These are phyloP conservation scores for Candida albicans DNA, from an alignment of 1,139 yeast genomes.

Conservation along the genomic window DNA sequence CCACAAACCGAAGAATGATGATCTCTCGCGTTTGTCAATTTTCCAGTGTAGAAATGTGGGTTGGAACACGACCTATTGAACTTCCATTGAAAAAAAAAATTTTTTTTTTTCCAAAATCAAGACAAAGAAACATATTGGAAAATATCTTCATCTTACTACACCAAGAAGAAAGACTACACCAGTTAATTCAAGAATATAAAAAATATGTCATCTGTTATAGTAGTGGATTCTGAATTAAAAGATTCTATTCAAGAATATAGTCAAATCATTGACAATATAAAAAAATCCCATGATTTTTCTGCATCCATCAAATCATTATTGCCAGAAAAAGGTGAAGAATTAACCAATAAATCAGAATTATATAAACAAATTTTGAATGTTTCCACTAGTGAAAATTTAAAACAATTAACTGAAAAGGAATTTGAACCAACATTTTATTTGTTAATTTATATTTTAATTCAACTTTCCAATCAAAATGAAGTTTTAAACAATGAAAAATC, in stretches of 20 bases:
- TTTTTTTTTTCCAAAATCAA: too few species aligned
- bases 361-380: constrained; percentile 27
- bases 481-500: constrained; percentile 30
- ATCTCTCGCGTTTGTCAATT: too few species aligned
- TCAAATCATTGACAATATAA: constrained; percentile 37
- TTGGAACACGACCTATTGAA: too few species aligned
- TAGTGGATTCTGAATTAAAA: constrained; percentile 46
- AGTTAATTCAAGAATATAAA: background rate
- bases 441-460: constrained; percentile 36
- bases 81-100: too few species aligned
- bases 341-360: constrained; percentile 31
- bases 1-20: too few species aligned
- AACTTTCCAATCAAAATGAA: constrained; percentile 26
- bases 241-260: constrained; percentile 45
- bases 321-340: constrained; percentile 23
- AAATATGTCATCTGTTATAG: constrained; percentile 46
- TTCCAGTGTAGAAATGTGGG: too few species aligned
- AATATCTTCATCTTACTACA: background rate
- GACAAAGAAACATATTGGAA: too few species aligned
- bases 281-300: constrained; percentile 30
- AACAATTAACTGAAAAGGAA: constrained; percentile 43
- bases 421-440: constrained; percentile 49
- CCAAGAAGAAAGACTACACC: background rate
- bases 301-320: constrained; percentile 26
- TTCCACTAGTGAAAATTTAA: constrained; percentile 27